Conservation (phyloP, 129 eudicot genomes). For the Tagetes patula region DNA sequence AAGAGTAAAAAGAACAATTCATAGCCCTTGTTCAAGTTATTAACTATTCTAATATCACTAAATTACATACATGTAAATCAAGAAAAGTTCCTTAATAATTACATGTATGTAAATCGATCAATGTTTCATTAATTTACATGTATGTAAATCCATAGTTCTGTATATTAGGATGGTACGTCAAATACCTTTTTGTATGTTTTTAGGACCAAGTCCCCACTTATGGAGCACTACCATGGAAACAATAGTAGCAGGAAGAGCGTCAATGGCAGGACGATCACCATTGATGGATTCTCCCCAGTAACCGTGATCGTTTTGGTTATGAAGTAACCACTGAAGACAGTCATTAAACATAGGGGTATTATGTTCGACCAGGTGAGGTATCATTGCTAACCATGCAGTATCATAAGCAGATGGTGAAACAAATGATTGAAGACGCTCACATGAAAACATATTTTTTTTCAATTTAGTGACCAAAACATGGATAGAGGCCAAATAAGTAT, state of each 20-base stretch:
- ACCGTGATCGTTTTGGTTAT: conserved; percentile 45
- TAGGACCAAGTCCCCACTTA: conserved; percentile 41
- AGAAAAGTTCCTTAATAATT: no score
- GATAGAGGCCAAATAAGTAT: conserved; percentile 37
- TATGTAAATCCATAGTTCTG: no score
- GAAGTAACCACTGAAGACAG: conserved; percentile 52
- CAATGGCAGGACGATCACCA: conserved; percentile 43
- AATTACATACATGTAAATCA: no score
- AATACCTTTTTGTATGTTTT: conserved; percentile 41
- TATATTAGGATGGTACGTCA: no score
- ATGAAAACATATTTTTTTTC: conserved; percentile 40
- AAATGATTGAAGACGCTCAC: conserved; percentile 16
- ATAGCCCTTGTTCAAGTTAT: no score
- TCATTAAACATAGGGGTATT: conserved; percentile 38
- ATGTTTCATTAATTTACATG: no score
- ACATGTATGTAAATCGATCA: no score
- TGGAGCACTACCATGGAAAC: conserved; percentile 44
- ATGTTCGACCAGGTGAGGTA: conserved; percentile 27
- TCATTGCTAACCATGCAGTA: conserved; percentile 69
- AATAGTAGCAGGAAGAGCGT: conserved; percentile 55
- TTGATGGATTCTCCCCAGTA: conserved; percentile 45
- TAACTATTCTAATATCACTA: no score
- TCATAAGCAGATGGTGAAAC: conserved; percentile 57
- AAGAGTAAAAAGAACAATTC: no score
- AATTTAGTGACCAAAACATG: conserved; percentile 35